Conservation (phyloP, 306 rosid genomes). For the Amphicarpaea edgeworthii region DNA sequence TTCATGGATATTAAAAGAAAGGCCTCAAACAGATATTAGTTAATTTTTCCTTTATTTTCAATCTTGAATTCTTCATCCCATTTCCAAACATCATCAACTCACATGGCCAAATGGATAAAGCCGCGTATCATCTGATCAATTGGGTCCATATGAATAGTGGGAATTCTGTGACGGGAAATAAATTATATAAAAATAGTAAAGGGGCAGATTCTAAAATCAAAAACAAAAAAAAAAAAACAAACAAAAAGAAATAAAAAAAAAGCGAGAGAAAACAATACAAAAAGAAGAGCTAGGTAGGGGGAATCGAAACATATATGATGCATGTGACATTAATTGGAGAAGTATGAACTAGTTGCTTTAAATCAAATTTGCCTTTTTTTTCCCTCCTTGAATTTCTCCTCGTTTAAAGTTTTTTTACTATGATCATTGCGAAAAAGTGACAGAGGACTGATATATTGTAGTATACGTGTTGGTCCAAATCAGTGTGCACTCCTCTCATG, state of each 20-base stretch:
- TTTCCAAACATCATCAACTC: neutral
- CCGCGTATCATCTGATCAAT: neutral
- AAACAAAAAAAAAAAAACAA: neutral
- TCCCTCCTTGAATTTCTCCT: conserved; percentile 32
- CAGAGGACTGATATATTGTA: neutral
- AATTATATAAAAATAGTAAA: neutral
- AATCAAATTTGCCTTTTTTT: conserved; percentile 36
- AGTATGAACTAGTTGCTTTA: conserved; percentile 20
- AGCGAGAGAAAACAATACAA: no score
- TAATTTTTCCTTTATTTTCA: neutral
- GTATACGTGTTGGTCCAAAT: neutral
- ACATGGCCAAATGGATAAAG: no score
- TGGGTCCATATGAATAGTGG: conserved; percentile 3
- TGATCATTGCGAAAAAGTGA: conserved; percentile 34
- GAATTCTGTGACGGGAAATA: neutral
- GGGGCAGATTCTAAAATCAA: neutral
- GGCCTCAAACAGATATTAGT: neutral
- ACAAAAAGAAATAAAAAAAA: no score
- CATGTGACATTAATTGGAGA: conserved; percentile 11
- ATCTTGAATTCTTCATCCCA: neutral
- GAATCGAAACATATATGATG: neutral
- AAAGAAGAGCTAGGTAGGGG: neutral
- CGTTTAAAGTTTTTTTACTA: conserved; percentile 36
- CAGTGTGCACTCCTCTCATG: conserved; percentile 3
- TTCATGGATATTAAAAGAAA: neutral